Base-by-base conservation (phyloP, 2,329 filamentous ascomycete species). In the Trichoderma atrobrunneum region DNA sequence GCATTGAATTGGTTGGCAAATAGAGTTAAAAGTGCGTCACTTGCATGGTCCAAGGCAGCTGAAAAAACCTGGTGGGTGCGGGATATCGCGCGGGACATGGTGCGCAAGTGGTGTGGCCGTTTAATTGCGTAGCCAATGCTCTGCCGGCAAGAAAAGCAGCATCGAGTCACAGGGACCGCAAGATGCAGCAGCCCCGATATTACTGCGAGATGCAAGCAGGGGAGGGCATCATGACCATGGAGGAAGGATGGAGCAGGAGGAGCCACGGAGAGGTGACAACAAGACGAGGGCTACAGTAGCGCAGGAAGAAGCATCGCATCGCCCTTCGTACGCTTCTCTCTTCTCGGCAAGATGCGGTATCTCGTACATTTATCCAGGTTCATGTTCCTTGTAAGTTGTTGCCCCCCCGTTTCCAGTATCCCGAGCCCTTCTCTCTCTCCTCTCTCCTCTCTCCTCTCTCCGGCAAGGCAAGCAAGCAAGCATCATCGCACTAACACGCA, bases 11-110 rank as follows among this genome's bases (percentile, higher is more conserved):
- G 18, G 7, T 48, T 56, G 48, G 66, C 66, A 69, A 69, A 69
- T 69, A 69, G 66, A 69, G 66, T 61, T 51, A 61, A 61, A 57
- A 21, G 14, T 71, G 60, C 68, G 68, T 64, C 68, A 71, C 59
- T 71, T 57, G 61, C 61, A 51, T 65, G 69, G 36, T 2, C 32
- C 32, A 65, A 59, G 69, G 61, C 69, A 71, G 69, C 69, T 71
- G 69, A 71, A 71, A 70, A 63, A 71, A 65, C 43, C 32, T 43
- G 48, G 60, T 28, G 32, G 21, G 39, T 71, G 65, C 65, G 54
- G 65, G 65, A 59, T 43, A 68, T 68, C 54, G 65, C 32, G 68
- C 51, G 60, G 26, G 34, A 57, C 26, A 59, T 61, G 57, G 59
- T 26, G 28, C 30, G 24, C 12, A 26, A 36, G 66, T 65, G 69